Evolutionary conservation across 805 yeast genomes (phyloP).

Genomic region (Barnettozyma populi): DNA sequence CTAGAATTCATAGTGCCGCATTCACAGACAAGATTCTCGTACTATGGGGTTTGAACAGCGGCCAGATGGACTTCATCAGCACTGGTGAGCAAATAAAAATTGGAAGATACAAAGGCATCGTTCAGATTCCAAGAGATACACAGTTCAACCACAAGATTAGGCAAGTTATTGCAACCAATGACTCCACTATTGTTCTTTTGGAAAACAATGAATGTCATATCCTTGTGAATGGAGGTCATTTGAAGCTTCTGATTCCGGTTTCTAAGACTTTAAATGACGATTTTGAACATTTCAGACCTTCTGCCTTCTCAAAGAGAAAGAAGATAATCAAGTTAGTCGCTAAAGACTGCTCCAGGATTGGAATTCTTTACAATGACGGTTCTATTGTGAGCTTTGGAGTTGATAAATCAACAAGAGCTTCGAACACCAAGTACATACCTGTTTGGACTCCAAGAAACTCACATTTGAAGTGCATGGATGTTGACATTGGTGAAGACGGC

Average conservation of each 20-base stretch:
- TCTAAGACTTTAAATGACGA: conserved; percentile 30
- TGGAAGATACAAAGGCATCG: conserved; percentile 30
- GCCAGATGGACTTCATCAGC: conserved; percentile 65
- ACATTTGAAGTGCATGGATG: conserved; percentile 56
- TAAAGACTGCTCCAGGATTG: conserved; percentile 38
- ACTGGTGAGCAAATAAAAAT: conserved; percentile 28
- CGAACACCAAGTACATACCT: conserved; percentile 38
- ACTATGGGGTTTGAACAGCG: conserved; percentile 77
- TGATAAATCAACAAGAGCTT: conserved; percentile 23
- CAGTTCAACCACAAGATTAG: conserved; percentile 38
- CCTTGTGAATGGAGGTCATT: conserved; percentile 51
- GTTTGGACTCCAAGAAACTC: conserved; percentile 62
- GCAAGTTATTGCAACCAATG: conserved; percentile 59
- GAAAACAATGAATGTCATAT: conserved; percentile 56
- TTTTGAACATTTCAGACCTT: conserved; percentile 52
- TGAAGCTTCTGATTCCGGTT: conserved; percentile 39
- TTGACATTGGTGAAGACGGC: conserved; percentile 65
- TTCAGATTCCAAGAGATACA: conserved; percentile 37
- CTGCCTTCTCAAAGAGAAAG: conserved; percentile 37
- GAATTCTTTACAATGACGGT: conserved; percentile 55
- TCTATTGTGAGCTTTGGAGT: conserved; percentile 32
- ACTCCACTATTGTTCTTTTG: conserved; percentile 61
- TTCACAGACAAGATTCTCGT: conserved; percentile 41
- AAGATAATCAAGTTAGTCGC: conserved; percentile 29
- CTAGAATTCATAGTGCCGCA: conserved; percentile 65